These are phyloP conservation scores for Sanghuangporus sanghuang DNA, from an alignment of 1,284 basidiomycete species.

Conservation along the genomic window DNA sequence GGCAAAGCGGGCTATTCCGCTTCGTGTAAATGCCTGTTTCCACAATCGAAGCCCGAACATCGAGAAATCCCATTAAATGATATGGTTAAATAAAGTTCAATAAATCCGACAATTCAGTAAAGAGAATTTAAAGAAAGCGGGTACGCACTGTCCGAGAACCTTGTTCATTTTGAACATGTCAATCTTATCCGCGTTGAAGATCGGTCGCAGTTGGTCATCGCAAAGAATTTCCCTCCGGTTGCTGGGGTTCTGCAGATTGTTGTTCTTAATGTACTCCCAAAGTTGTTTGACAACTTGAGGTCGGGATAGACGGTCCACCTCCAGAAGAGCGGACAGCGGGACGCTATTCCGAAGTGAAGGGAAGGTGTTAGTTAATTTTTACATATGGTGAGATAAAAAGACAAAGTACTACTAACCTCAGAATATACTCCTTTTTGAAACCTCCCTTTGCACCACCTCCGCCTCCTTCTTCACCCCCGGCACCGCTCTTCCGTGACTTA, in stretches of 20 bases:
- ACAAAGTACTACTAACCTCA: constrained; percentile 47
- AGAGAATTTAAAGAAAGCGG: not conserved
- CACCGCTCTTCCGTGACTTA: constrained; percentile 30
- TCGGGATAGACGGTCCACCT: constrained; percentile 62
- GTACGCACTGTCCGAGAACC: constrained; percentile 64
- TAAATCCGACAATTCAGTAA: not conserved
- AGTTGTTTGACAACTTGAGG: constrained; percentile 86
- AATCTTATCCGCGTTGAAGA: constrained; percentile 75
- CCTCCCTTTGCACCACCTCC: constrained; percentile 44
- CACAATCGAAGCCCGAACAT: not conserved
- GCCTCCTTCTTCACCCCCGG: constrained; percentile 17
- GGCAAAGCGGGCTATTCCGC: constrained; percentile 21
- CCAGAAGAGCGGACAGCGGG: constrained; percentile 56
- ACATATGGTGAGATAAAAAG: not conserved
- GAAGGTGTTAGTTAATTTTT: not conserved
- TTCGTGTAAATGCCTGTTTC: constrained; percentile 27
- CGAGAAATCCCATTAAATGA: not conserved
- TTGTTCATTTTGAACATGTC: constrained; percentile 90
- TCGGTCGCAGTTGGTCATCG: constrained; percentile 58
- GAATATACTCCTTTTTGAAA: constrained; percentile 70
- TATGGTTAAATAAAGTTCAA: not conserved
- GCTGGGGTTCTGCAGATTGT: constrained; percentile 73
- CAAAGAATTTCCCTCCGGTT: constrained; percentile 82
- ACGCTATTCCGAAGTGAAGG: constrained; percentile 36
- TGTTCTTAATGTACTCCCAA: constrained; percentile 80